Conservation (phyloP, 306 rosid genomes). For the Cucurbita pepo region DNA sequence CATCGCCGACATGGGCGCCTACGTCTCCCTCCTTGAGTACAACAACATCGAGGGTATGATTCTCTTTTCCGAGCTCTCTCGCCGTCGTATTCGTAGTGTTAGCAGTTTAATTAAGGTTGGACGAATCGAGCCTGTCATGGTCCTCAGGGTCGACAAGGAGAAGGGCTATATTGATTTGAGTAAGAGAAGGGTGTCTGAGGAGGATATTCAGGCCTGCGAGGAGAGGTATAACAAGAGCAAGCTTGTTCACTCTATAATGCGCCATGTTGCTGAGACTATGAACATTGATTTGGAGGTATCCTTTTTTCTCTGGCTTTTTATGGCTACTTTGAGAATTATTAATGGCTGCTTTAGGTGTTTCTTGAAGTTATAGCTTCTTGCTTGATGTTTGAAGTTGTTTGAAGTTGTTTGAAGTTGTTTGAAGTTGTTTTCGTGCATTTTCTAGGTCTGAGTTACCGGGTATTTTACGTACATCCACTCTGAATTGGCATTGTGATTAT, state of each 20-base stretch:
- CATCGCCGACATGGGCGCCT: constrained; percentile 98
- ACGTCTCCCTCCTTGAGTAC: constrained; percentile 89
- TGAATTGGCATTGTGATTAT: background rate
- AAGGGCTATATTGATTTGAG: constrained; percentile 95
- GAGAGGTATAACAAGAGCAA: constrained; percentile 97
- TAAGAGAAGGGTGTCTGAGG: constrained; percentile 87
- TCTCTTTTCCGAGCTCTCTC: constrained; percentile 89
- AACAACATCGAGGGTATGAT: constrained; percentile 98
- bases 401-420: no score
- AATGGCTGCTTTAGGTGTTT: background rate
- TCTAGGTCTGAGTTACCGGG: background rate
- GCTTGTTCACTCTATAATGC: constrained; percentile 94
- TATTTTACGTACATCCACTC: background rate
- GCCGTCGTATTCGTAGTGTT: constrained; percentile 89
- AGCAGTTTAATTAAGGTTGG: constrained; percentile 83
- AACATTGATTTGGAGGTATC: constrained; percentile 66
- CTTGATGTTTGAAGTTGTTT: background rate
- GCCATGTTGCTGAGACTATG: constrained; percentile 83
- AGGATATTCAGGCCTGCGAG: constrained; percentile 74
- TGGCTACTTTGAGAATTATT: background rate
- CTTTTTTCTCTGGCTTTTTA: no score
- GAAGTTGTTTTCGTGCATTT: background rate
- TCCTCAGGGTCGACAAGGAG: constrained; percentile 83
- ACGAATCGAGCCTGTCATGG: constrained; percentile 93
- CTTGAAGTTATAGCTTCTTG: background rate